Conservation (phyloP, 2,329 filamentous ascomycete species). For the Ophiocordyceps unilateralis region DNA sequence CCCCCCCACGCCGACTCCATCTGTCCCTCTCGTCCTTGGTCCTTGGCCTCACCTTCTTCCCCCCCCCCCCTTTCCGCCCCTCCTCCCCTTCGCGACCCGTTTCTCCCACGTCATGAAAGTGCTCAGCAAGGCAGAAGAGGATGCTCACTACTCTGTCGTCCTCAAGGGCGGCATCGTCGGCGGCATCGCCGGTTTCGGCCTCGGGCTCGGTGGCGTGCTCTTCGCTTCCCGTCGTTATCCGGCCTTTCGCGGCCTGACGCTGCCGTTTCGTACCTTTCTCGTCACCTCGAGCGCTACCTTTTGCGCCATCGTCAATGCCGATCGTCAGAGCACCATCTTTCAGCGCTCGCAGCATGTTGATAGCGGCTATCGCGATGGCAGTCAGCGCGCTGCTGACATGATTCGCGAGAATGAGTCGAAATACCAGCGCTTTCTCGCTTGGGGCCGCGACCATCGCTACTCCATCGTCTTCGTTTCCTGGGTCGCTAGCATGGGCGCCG, state of each 20-base stretch:
- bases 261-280: slow-evolving; percentile 85
- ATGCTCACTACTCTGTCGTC: slow-evolving; percentile 66
- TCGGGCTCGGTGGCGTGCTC: slow-evolving; percentile 52
- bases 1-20: too few relatives aligned
- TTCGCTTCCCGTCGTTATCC: slow-evolving; percentile 53
- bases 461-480: slow-evolving; percentile 68
- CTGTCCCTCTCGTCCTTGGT: not conserved
- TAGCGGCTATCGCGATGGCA: slow-evolving; percentile 46
- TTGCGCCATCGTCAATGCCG: slow-evolving; percentile 72
- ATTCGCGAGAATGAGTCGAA: slow-evolving; percentile 37
- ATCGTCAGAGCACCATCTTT: slow-evolving; percentile 47
- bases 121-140: slow-evolving; percentile 83
- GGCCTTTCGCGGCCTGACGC: slow-evolving; percentile 62
- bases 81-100: not conserved
- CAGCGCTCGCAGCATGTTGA: slow-evolving; percentile 54
- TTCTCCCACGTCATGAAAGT: slow-evolving; percentile 76
- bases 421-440: slow-evolving; percentile 47
- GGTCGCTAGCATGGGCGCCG: slow-evolving; percentile 62
- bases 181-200: slow-evolving; percentile 46
- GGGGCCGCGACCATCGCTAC: slow-evolving; percentile 70
- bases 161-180: slow-evolving; percentile 65
- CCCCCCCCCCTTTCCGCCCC: not conserved
- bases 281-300: slow-evolving; percentile 71
- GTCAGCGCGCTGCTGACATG: slow-evolving; percentile 36
- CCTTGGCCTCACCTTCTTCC: not conserved